phyloP scores from a whole-genome alignment of 129 eudicot species.

The Cynara cardunculus region DNA sequence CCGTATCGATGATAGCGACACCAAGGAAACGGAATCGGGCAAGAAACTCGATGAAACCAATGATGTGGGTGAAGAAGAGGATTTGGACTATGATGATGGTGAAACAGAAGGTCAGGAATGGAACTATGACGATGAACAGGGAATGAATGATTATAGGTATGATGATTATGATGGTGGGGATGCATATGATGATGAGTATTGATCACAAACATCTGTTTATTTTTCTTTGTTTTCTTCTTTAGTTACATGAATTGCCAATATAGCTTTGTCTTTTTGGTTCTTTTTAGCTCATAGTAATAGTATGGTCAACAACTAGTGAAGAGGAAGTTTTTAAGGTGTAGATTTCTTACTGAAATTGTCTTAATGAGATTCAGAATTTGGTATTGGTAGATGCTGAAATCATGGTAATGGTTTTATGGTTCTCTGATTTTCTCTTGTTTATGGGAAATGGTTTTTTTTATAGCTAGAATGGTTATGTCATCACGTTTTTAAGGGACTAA shows the following conservation, averaged over 20 bases:
- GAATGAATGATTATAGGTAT: constrained; percentile 3
- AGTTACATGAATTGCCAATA: neutral
- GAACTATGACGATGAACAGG: neutral
- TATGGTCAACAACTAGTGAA: neutral
- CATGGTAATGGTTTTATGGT: neutral
- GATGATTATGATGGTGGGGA: constrained; percentile 6
- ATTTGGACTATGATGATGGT: neutral
- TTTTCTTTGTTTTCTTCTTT: neutral
- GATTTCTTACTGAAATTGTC: neutral
- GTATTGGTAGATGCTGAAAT: neutral
- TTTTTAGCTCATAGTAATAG: neutral
- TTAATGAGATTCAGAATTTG: neutral
- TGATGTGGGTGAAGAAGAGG: neutral
- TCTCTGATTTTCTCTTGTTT: neutral
- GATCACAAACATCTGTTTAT: neutral
- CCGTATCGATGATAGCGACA: neutral
- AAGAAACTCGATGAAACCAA: neutral
- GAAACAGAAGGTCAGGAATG: neutral
- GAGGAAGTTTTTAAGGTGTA: neutral
- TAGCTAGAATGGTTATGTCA: neutral
- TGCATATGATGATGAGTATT: constrained; percentile 7
- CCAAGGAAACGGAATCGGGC: neutral
- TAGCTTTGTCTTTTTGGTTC: neutral
- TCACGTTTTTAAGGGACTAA: too few species aligned
- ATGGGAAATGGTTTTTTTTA: neutral